Conservation (phyloP, 1,284 basidiomycete species). For the Malassezia obtusa region DNA sequence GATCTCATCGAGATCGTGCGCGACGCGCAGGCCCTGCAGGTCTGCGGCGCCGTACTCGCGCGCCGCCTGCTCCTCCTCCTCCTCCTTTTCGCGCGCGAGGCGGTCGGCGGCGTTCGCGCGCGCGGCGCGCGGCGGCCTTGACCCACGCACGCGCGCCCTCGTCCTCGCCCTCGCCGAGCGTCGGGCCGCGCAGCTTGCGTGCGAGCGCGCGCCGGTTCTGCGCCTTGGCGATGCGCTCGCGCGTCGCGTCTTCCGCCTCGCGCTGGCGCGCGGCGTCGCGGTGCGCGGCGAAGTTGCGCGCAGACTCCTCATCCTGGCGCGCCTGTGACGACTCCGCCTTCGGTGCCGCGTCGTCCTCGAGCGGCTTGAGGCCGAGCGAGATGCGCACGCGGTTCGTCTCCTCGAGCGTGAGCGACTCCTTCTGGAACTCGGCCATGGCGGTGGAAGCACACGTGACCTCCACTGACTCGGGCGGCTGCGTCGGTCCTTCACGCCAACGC, state of each 20-base stretch:
- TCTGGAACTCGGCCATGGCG: slow-evolving; percentile 43
- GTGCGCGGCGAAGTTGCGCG: slow-evolving; percentile 44
- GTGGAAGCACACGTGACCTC: not conserved
- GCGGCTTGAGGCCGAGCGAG: slow-evolving; percentile 82
- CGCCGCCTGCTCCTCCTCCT: slow-evolving; percentile 55
- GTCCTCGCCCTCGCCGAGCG: slow-evolving; percentile 65
- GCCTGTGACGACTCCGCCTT: slow-evolving; percentile 15
- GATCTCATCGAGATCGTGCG: slow-evolving; percentile 70
- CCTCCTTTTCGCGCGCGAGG: slow-evolving; percentile 62
- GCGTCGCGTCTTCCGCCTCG: slow-evolving; percentile 57
- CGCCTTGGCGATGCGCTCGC: slow-evolving; percentile 49
- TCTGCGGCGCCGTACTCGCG: slow-evolving; percentile 57
- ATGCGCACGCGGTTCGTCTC: slow-evolving; percentile 97
- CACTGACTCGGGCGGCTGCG: not conserved
- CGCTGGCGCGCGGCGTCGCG: slow-evolving; percentile 63
- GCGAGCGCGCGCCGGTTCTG: slow-evolving; percentile 83
- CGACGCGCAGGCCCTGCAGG: slow-evolving; percentile 84
- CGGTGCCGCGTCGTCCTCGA: slow-evolving; percentile 50
- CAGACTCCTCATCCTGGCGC: slow-evolving; percentile 48
- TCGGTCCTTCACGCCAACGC: not conserved
- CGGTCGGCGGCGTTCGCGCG: slow-evolving; percentile 64
- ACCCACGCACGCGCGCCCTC: slow-evolving; percentile 57
- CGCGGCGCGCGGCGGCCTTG: slow-evolving; percentile 73
- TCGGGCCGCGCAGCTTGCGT: slow-evolving; percentile 75
- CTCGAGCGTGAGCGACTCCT: slow-evolving; percentile 78